phyloP scores from a whole-genome alignment of 441 rosid genomes.

The Dalechampia spathulata region DNA sequence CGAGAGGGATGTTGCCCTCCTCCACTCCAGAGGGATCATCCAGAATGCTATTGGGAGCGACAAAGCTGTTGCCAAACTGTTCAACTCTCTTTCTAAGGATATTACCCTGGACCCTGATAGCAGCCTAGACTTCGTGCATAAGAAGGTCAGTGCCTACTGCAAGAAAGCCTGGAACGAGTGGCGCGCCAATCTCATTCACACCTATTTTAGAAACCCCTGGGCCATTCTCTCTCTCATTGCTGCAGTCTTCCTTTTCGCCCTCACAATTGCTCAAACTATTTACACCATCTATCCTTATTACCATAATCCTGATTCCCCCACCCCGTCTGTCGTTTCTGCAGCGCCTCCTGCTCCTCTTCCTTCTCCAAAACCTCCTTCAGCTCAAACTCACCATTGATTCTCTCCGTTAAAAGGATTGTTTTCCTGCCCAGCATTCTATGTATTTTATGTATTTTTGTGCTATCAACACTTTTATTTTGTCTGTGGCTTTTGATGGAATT shows the following conservation, averaged over 20 bases:
- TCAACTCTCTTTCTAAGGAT: conserved; percentile 1
- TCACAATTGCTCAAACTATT: background rate
- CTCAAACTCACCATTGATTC: conserved; percentile 2
- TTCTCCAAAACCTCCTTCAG: background rate
- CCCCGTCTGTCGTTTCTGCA: background rate
- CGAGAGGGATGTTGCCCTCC: background rate
- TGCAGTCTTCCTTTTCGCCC: background rate
- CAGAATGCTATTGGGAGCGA: background rate
- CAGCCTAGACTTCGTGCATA: background rate
- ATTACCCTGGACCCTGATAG: background rate
- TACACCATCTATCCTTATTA: conserved; percentile 3
- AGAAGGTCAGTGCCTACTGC: background rate
- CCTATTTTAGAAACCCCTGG: conserved; percentile 4
- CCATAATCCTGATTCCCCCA: background rate
- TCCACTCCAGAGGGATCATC: background rate
- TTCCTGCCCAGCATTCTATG: no score
- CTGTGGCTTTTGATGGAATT: no score
- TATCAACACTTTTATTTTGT: no score
- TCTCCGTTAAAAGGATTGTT: no score
- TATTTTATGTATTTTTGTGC: no score
- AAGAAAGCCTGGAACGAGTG: background rate
- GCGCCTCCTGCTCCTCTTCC: background rate
- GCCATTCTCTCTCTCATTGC: background rate
- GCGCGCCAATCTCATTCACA: background rate
- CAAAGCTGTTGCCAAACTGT: conserved; percentile 1